These are phyloP conservation scores for Apiotrichum domesticum DNA, from an alignment of 1,284 basidiomycete genomes.

Conservation along the genomic window DNA sequence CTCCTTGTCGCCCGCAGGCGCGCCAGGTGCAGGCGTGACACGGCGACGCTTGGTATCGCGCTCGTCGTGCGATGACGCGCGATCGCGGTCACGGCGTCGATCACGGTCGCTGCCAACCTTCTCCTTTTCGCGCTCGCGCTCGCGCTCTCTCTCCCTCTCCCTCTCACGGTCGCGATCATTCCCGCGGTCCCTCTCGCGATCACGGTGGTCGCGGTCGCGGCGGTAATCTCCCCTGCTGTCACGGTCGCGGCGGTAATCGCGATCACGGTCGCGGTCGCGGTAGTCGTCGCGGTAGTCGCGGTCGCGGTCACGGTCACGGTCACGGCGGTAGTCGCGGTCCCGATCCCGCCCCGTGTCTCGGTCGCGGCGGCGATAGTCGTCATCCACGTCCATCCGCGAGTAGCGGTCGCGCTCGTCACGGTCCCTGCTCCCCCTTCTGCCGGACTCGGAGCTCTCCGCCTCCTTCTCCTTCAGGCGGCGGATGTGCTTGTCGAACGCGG, in stretches of 20 bases:
- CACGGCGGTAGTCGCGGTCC: conserved; percentile 16
- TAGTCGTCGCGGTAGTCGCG: conserved; percentile 39
- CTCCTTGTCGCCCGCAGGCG: not conserved
- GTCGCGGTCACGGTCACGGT: conserved; percentile 20
- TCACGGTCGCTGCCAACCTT: conserved; percentile 7
- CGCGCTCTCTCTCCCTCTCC: conserved; percentile 18
- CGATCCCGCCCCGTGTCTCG: conserved; percentile 13
- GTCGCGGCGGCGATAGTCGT: conserved; percentile 1
- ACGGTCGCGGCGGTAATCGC: conserved; percentile 2
- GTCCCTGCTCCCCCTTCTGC: not conserved
- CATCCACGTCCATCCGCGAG: conserved; percentile 18
- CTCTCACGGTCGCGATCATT: conserved; percentile 3
- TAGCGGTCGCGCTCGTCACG: conserved; percentile 34
- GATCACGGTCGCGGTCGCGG: conserved; percentile 17
- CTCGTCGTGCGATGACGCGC: conserved; percentile 10
- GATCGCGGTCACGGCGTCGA: not conserved
- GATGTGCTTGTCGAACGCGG: conserved; percentile 76
- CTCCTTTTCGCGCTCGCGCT: conserved; percentile 20
- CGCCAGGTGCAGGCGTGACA: conserved; percentile 3
- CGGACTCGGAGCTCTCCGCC: conserved; percentile 25
- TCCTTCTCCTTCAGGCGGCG: conserved; percentile 84
- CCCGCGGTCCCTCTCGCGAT: conserved; percentile 2
- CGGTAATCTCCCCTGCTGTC: conserved; percentile 2
- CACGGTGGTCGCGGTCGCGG: conserved; percentile 13
- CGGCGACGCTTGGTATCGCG: conserved; percentile 21